Evolutionary conservation across 306 rosid species (phyloP).

Genomic region (Dicorynia guianensis): DNA sequence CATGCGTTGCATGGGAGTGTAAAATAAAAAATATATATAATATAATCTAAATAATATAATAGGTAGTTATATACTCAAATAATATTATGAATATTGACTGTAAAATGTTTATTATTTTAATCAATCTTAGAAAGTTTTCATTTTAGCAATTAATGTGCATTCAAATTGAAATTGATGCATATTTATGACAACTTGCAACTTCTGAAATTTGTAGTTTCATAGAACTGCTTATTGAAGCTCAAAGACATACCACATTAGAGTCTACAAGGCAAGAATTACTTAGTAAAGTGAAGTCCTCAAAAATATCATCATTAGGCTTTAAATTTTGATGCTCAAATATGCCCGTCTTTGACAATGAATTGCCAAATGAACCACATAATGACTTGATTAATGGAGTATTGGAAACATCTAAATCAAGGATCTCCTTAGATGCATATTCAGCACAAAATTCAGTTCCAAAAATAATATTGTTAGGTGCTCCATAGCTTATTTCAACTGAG

Average conservation of each 20-base stretch:
- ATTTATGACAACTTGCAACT: constrained; percentile 59
- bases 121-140: no score
- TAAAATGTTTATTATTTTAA: no score
- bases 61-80: no score
- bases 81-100: no score
- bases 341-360: constrained; percentile 25
- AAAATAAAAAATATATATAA: no score
- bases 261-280: constrained; percentile 44
- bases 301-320: constrained; percentile 40
- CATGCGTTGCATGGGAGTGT: no score
- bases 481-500: constrained; percentile 42
- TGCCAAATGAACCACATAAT: constrained; percentile 22
- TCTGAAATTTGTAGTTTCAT: constrained; percentile 57
- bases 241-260: constrained; percentile 40
- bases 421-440: constrained; percentile 19
- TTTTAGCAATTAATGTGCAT: no score
- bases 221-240: constrained; percentile 52
- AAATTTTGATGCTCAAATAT: constrained; percentile 36
- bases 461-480: constrained; percentile 22
- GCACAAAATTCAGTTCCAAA: constrained; percentile 42
- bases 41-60: no score
- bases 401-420: constrained; percentile 22
- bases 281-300: constrained; percentile 35
- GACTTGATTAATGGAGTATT: constrained; percentile 33
- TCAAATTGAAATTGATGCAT: constrained; percentile 49